phyloP scores from a whole-genome alignment of 768 basidiomycete species.

The Pulveroboletus sp. region DNA sequence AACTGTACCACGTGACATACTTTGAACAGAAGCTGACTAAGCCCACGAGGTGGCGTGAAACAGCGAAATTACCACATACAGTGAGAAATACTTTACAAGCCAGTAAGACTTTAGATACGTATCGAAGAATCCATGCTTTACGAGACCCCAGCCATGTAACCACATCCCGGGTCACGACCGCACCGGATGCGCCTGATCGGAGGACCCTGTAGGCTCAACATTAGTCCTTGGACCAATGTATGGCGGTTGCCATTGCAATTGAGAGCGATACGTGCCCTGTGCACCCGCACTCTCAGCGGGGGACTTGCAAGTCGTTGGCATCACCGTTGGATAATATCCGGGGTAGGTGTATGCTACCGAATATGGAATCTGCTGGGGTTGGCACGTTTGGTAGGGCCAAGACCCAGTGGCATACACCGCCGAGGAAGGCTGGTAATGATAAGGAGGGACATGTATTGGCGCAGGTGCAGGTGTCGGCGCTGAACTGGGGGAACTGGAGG shows the following conservation, averaged over 20 bases:
- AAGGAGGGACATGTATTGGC: conserved; percentile 19
- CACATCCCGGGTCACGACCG: conserved; percentile 6
- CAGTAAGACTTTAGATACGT: conserved; percentile 5
- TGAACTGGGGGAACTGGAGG: conserved; percentile 21
- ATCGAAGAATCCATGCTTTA: conserved; percentile 5
- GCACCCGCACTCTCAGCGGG: conserved; percentile 14
- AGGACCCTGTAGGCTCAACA: conserved; percentile 28
- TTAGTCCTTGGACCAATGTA: conserved; percentile 36
- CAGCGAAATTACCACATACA: conserved; percentile 6
- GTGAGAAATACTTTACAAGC: conserved; percentile 20
- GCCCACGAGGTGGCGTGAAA: not conserved
- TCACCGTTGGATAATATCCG: conserved; percentile 21
- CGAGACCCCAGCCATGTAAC: not conserved
- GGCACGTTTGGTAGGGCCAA: conserved; percentile 32
- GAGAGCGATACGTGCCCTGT: conserved; percentile 24
- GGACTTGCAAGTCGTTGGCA: conserved; percentile 8
- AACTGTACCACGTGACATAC: conserved; percentile 5
- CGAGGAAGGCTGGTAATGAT: conserved; percentile 18
- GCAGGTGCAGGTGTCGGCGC: conserved; percentile 15
- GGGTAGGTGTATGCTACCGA: conserved; percentile 17
- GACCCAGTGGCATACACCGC: conserved; percentile 21
- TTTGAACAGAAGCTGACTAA: not conserved
- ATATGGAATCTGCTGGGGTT: conserved; percentile 20
- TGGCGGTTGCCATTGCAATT: conserved; percentile 34
- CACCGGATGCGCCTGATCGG: conserved; percentile 11